phyloP scores from a whole-genome alignment of 768 basidiomycete species.

The Suillus occidentalis region DNA sequence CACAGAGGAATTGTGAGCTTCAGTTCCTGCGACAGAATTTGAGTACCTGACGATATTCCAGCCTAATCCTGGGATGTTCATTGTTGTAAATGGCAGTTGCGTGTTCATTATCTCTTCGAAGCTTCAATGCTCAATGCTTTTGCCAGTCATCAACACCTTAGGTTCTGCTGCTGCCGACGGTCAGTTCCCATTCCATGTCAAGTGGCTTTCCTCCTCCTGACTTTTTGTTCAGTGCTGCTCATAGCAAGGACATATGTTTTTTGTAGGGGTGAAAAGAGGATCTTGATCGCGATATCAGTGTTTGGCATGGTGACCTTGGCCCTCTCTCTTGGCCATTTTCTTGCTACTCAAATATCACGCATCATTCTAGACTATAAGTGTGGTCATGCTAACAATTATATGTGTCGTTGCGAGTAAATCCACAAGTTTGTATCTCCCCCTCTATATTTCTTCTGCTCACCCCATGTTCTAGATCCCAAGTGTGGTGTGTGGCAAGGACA shows the following conservation, averaged over 20 bases:
- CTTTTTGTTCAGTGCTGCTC: not conserved
- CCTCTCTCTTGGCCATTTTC: not conserved
- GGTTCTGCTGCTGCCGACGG: not conserved
- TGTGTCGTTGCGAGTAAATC: not conserved
- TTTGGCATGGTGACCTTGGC: not conserved
- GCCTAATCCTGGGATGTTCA: not conserved
- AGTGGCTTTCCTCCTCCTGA: not conserved
- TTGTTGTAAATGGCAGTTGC: not conserved
- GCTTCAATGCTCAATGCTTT: not conserved
- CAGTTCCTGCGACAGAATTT: not conserved
- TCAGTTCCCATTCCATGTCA: not conserved
- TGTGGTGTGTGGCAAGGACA: not conserved
- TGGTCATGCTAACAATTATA: not conserved
- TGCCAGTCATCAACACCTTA: not conserved
- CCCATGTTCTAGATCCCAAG: not conserved
- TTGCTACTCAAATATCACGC: not conserved
- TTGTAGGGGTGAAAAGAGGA: not conserved
- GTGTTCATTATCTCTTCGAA: not conserved
- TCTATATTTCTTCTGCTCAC: not conserved
- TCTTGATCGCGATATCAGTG: not conserved
- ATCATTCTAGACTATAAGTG: not conserved
- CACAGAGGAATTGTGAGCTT: not conserved
- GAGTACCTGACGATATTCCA: not conserved
- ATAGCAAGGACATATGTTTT: not conserved
- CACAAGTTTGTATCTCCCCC: not conserved